These are phyloP conservation scores for Anastatica hierochuntica DNA, from an alignment of 345 rosid species.

Conservation along the genomic window DNA sequence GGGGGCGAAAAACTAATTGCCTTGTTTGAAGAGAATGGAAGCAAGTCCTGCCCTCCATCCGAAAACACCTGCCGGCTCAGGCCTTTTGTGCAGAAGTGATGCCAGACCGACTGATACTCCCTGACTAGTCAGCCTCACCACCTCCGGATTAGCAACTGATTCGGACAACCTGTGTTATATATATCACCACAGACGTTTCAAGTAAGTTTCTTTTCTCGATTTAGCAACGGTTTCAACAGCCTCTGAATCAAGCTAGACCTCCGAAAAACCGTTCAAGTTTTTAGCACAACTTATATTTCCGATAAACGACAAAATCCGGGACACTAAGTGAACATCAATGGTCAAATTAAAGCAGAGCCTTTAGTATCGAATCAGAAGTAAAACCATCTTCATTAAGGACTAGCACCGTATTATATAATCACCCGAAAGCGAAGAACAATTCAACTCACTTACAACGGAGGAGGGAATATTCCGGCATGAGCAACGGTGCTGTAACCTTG, in stretches of 20 bases:
- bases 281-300: too few species aligned
- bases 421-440: neutral
- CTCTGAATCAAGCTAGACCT: too few species aligned
- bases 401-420: neutral
- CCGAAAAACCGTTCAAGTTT: too few species aligned
- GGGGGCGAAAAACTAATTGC: conserved; percentile 24
- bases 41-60: conserved; percentile 71
- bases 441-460: conserved; percentile 31
- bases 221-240: too few species aligned
- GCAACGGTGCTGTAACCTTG: conserved; percentile 60
- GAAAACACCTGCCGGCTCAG: conserved; percentile 37
- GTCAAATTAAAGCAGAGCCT: neutral
- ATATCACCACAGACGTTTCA: neutral
- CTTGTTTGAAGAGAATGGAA: conserved; percentile 60
- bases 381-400: neutral
- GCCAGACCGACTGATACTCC: conserved; percentile 34
- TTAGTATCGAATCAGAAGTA: neutral
- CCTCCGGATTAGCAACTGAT: conserved; percentile 28
- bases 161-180: conserved; percentile 34
- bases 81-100: conserved; percentile 46
- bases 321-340: neutral
- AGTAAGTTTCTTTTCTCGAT: too few species aligned
- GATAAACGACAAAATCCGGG: too few species aligned
- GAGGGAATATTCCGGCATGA: conserved; percentile 29
- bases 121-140: conserved; percentile 27